Base-by-base conservation (phyloP, 1,139 yeast genomes). In the Saccharomyces hybrid region DNA sequence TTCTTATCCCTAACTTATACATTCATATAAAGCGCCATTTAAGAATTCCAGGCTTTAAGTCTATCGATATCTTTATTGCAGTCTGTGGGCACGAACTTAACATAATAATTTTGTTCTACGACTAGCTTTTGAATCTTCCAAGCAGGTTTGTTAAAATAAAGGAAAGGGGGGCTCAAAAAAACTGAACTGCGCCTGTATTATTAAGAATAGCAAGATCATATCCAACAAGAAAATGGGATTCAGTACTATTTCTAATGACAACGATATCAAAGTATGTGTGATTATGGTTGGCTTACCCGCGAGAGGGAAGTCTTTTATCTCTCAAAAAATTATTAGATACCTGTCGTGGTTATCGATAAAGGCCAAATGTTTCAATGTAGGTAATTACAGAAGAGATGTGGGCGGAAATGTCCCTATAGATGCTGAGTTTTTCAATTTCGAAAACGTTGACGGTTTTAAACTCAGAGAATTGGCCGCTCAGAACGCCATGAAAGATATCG, bases 341-440 rank as follows among this genome's bases (percentile, higher is more conserved):
- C 77, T 93, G 55, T 83, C 90, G 49, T 93, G 99, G 99, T 78
- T 91, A 47, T 87, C 96, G 2, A 87, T 93, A 56, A 82, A 82
- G 57, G 89, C 97, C 46, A 84, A 84, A 67, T 86, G 93, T 56
- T 93, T 93, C 74, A 90, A 90, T 66, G 96, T 91, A 19, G 97
- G 98, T n/a, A 78, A 79, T 47, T 90, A 88, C 68, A 80, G 97
- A 60, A 81, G 97, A 56, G 75, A 78, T 58, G 57, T 53, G 51
- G 11, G 77, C 80, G 42, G 78, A 78, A 28, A 75, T 27, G 76
- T 81, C 1, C 81, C 79, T 52, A 86, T 86, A 2, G 71, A 77
- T 34, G 95, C 96, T 1, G 86, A 81, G n/a, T 89, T 89, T 65
- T 90, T 89, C 66, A 86, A 86, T 61, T 81, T 83, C 5, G 72